These are phyloP conservation scores for Colletotrichum echinochloae DNA, from an alignment of 2,329 filamentous ascomycete genomes.

Conservation along the genomic window DNA sequence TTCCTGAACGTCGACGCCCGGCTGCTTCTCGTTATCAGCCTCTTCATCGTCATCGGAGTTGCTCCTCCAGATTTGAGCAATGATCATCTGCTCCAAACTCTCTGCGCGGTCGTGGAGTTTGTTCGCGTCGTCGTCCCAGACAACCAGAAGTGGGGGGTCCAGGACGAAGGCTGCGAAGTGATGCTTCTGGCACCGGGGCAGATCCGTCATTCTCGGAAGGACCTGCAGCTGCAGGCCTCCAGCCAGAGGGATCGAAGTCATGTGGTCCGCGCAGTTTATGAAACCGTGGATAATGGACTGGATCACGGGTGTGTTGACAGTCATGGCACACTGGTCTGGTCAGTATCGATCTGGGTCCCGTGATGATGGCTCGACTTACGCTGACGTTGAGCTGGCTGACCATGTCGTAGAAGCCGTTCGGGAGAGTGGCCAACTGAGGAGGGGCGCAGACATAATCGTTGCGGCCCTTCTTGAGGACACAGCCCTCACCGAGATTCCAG, in stretches of 20 bases:
- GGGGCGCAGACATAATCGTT: slow-evolving; percentile 60
- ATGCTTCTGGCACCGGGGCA: slow-evolving; percentile 72
- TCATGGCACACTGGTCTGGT: slow-evolving; percentile 69
- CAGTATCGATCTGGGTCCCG: neutral
- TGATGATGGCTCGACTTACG: slow-evolving; percentile 52
- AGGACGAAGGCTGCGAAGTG: slow-evolving; percentile 75
- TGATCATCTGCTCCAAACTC: slow-evolving; percentile 64
- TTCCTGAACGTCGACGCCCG: slow-evolving; percentile 53
- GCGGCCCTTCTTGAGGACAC: slow-evolving; percentile 64
- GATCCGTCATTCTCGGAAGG: slow-evolving; percentile 65
- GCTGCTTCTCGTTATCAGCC: slow-evolving; percentile 53
- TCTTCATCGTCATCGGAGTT: slow-evolving; percentile 53
- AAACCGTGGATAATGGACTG: slow-evolving; percentile 65
- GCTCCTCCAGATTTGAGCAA: slow-evolving; percentile 67
- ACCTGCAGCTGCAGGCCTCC: slow-evolving; percentile 72
- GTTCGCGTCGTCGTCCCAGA: slow-evolving; percentile 73
- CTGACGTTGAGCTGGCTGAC: slow-evolving; percentile 60
- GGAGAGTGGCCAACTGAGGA: slow-evolving; percentile 49
- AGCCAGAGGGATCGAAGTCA: slow-evolving; percentile 68
- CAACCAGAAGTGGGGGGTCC: slow-evolving; percentile 67
- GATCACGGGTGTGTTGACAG: slow-evolving; percentile 73
- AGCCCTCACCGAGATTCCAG: slow-evolving; percentile 60
- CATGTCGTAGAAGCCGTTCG: slow-evolving; percentile 60
- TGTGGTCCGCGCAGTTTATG: slow-evolving; percentile 51
- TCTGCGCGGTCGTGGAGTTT: slow-evolving; percentile 64